Percentiles rank a stretch among this genome's conserved stretches.
Conservation (phyloP, 208 protist genomes). For the Trypanosomatidae sp. region DNA sequence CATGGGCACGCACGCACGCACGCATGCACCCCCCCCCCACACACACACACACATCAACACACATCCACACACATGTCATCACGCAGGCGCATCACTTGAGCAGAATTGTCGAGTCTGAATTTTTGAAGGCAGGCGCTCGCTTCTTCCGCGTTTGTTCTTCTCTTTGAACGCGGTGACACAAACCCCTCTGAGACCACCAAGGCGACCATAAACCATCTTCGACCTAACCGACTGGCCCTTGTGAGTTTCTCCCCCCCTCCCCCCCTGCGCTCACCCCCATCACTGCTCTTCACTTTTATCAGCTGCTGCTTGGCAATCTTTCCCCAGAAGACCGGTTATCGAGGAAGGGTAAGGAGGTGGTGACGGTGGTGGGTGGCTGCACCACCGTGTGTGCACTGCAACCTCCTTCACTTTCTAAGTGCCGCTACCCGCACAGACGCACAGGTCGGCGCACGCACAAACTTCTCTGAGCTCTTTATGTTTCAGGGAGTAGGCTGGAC, state of each 20-base stretch:
- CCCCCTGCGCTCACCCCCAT: background rate
- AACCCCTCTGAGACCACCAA: background rate
- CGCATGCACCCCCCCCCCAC: background rate
- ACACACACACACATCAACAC: background rate
- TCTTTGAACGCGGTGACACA: background rate
- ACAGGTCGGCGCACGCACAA: background rate
- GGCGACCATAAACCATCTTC: background rate
- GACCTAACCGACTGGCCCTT: background rate
- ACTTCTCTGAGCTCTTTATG: background rate
- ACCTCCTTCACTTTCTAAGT: background rate
- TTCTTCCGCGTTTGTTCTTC: conserved; percentile 8
- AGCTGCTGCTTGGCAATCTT: background rate
- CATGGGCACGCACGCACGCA: background rate
- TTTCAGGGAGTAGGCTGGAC: background rate
- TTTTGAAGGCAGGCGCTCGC: background rate
- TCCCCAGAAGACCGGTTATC: background rate
- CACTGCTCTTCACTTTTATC: background rate
- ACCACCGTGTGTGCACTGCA: background rate
- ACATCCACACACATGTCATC: background rate
- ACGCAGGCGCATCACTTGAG: background rate
- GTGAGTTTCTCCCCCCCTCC: background rate
- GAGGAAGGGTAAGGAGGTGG: background rate
- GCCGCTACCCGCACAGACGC: background rate
- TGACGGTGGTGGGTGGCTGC: background rate
- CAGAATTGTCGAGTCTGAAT: background rate